Evolutionary conservation across 306 rosid species (phyloP).

Genomic region (Quercus agrifolia): DNA sequence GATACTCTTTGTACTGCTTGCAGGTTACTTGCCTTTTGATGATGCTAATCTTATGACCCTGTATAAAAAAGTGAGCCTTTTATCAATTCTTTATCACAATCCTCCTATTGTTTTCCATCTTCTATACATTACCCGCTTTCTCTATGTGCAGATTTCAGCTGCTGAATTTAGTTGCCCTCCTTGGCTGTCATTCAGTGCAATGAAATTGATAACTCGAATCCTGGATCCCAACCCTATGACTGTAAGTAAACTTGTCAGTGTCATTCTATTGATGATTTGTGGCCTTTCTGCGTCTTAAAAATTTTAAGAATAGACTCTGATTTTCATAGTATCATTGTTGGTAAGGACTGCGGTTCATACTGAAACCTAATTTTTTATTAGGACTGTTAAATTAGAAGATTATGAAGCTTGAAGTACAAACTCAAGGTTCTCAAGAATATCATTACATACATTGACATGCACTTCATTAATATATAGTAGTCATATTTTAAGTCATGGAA

Average conservation of each 20-base stretch:
- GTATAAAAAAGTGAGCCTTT: conserved; percentile 74
- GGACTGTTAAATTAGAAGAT: too few relatives aligned
- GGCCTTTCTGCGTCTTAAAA: background rate
- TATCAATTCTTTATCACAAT: conserved; percentile 10
- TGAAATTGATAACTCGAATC: conserved; percentile 83
- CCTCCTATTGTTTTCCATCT: conserved; percentile 13
- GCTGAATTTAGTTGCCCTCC: conserved; percentile 94
- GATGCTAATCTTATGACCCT: conserved; percentile 84
- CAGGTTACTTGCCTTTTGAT: conserved; percentile 98
- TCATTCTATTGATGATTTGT: background rate
- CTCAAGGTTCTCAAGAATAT: too few relatives aligned
- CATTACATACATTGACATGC: too few relatives aligned
- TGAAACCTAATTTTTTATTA: too few relatives aligned
- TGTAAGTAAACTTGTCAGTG: conserved; percentile 44
- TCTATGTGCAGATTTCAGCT: conserved; percentile 74
- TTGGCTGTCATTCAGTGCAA: conserved; percentile 88
- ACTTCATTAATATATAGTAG: too few relatives aligned
- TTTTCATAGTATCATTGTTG: background rate
- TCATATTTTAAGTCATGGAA: too few relatives aligned
- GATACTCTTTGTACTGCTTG: conserved; percentile 95
- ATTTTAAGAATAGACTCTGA: background rate
- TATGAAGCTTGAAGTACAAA: too few relatives aligned
- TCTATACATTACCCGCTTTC: conserved; percentile 23
- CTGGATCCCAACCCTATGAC: conserved; percentile 92
- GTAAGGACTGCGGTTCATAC: background rate